These are phyloP conservation scores for Phytophthora citrophthora DNA, from an alignment of 352 stramenopile species.

Conservation along the genomic window DNA sequence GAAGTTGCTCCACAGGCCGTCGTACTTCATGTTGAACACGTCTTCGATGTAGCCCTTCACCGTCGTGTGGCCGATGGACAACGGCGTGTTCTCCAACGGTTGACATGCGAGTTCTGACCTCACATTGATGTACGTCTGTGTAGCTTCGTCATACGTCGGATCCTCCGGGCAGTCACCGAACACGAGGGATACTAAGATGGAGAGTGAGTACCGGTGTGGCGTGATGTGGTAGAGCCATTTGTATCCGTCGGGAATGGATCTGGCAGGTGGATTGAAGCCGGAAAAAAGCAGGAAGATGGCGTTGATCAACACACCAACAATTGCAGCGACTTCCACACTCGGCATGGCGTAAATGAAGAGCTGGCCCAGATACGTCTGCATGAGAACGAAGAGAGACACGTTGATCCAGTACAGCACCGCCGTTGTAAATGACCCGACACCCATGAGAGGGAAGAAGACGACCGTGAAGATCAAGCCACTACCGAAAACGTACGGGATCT, in stretches of 20 bases:
- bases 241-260: constrained; percentile 47
- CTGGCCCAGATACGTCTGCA: constrained; percentile 49
- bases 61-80: constrained; percentile 28
- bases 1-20: constrained; percentile 40
- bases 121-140: constrained; percentile 28
- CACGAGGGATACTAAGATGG: constrained; percentile 31
- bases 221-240: constrained; percentile 57
- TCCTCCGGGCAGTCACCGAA: constrained; percentile 39
- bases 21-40: constrained; percentile 45
- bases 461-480: constrained; percentile 19
- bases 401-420: constrained; percentile 31
- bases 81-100: constrained; percentile 33
- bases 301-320: constrained; percentile 47
- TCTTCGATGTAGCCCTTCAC: constrained; percentile 42
- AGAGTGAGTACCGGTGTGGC: constrained; percentile 37
- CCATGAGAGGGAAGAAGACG: constrained; percentile 31
- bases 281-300: constrained; percentile 68
- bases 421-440: constrained; percentile 28
- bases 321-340: constrained; percentile 42
- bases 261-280: constrained; percentile 59
- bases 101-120: constrained; percentile 42
- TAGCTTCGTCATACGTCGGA: constrained; percentile 27
- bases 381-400: constrained; percentile 36
- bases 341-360: constrained; percentile 28
- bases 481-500: constrained; percentile 42